Percentiles rank a stretch among this genome's conserved stretches.
phyloP scores from a whole-genome alignment of 176 grass and related monocot species.

The Ensete ventricosum region DNA sequence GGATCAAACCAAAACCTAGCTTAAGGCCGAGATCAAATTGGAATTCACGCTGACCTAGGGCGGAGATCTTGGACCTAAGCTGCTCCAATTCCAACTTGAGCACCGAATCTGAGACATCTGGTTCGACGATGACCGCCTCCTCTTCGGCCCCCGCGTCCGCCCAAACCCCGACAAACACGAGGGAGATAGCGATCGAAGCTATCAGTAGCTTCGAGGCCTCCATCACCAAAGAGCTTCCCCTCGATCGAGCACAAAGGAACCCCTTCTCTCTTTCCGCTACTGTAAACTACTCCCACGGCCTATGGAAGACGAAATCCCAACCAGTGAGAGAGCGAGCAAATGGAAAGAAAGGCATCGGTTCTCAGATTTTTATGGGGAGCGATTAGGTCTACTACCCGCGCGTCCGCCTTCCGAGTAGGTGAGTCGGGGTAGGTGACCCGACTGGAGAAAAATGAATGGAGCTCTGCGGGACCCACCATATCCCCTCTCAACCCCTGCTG shows the following conservation, averaged over 20 bases:
- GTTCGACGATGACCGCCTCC: conserved; percentile 11
- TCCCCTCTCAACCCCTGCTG: no score
- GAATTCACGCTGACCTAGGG: background rate
- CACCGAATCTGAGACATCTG: background rate
- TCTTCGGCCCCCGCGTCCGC: conserved; percentile 6
- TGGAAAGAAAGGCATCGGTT: no score
- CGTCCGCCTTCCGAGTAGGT: no score
- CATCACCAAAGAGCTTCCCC: background rate
- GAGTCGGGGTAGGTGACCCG: no score
- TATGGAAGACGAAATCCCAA: no score
- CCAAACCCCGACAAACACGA: conserved; percentile 1
- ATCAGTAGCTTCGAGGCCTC: conserved; percentile 5
- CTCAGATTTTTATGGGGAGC: no score
- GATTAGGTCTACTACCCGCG: no score
- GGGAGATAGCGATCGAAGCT: conserved; percentile 2
- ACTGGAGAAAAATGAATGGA: no score
- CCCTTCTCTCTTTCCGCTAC: no score
- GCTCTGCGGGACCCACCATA: no score
- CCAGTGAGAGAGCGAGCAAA: no score
- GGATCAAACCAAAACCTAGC: background rate
- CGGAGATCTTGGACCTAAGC: conserved; percentile 1
- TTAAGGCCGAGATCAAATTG: background rate
- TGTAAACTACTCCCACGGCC: no score
- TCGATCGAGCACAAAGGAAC: background rate
- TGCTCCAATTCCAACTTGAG: conserved; percentile 13